phyloP scores from a whole-genome alignment of 1,139 yeast species.

The Taphrina betulina region DNA sequence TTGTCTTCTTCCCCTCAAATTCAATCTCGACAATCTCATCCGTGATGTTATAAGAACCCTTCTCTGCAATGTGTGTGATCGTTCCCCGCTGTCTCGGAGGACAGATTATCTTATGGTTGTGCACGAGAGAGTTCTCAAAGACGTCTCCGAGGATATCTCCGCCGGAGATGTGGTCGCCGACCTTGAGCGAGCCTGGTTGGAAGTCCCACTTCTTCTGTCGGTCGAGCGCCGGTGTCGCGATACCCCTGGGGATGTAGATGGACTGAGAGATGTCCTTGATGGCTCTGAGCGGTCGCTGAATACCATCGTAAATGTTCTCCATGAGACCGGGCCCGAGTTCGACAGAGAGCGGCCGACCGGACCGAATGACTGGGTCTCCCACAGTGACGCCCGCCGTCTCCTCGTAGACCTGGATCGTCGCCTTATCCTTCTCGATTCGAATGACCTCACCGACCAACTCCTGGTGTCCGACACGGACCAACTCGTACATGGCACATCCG shows the following conservation, averaged over 20 bases:
- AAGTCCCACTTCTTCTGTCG: constrained; percentile 83
- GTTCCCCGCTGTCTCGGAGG: constrained; percentile 99
- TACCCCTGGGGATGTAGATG: constrained; percentile 97
- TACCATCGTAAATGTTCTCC: constrained; percentile 99
- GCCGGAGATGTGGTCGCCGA: constrained; percentile 97
- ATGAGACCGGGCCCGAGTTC: constrained; percentile 98
- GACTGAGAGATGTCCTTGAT: constrained; percentile 83
- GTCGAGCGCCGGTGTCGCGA: constrained; percentile 88
- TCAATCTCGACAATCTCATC: constrained; percentile 90
- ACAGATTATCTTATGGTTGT: constrained; percentile 86
- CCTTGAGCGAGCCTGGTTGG: constrained; percentile 67
- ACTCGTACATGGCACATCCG: constrained; percentile 99
- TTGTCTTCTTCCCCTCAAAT: constrained; percentile 78
- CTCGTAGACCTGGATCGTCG: constrained; percentile 97
- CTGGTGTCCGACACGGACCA: constrained; percentile 84
- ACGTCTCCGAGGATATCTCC: constrained; percentile 96
- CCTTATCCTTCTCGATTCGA: constrained; percentile 93
- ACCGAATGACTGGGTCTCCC: constrained; percentile 96
- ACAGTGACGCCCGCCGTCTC: constrained; percentile 98
- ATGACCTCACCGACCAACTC: constrained; percentile 96
- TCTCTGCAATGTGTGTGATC: constrained; percentile 78
- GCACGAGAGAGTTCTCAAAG: constrained; percentile 85
- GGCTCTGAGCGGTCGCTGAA: constrained; percentile 95
- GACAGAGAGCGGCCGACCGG: constrained; percentile 96
- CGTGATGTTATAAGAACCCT: constrained; percentile 87